A percentile compares a stretch with the other conserved stretches of the same genome.
These are phyloP conservation scores for Pseudogymnoascus sp. DNA, from an alignment of 2,329 filamentous ascomycete genomes.

Conservation along the genomic window DNA sequence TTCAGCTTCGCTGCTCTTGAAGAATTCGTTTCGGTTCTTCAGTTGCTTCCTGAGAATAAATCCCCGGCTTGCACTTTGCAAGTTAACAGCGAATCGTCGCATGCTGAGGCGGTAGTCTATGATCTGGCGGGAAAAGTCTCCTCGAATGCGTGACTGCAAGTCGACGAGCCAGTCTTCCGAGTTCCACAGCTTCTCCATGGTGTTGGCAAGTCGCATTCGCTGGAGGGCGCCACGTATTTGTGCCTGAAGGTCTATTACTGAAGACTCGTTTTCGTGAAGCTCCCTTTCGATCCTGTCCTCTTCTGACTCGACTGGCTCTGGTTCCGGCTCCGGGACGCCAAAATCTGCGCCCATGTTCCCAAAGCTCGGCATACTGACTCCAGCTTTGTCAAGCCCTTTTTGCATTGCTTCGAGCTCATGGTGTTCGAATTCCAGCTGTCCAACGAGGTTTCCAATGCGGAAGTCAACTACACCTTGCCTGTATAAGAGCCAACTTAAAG, in stretches of 20 bases:
- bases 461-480: conserved; percentile 93
- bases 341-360: conserved; percentile 96
- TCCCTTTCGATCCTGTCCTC: conserved; percentile 82
- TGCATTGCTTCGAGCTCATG: conserved; percentile 96
- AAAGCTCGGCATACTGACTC: conserved; percentile 94
- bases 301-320: conserved; percentile 71
- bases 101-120: conserved; percentile 76
- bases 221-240: conserved; percentile 77
- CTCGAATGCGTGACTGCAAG: conserved; percentile 79
- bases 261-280: conserved; percentile 65
- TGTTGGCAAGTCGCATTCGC: conserved; percentile 67
- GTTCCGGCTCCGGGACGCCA: conserved; percentile 68
- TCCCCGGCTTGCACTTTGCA: conserved; percentile 75
- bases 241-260: conserved; percentile 74
- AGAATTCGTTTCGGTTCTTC: conserved; percentile 56
- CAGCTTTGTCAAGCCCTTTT: conserved; percentile 92
- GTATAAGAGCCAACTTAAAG: conserved; percentile 93
- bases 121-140: conserved; percentile 80
- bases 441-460: conserved; percentile 91
- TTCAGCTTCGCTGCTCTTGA: conserved; percentile 63
- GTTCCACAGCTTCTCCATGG: conserved; percentile 89
- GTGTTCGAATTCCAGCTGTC: conserved; percentile 93
- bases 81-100: conserved; percentile 68
- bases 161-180: conserved; percentile 71
- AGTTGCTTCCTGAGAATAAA: conserved; percentile 63